These are phyloP conservation scores for Fraxinus americana DNA, from an alignment of 257 asterid species.

Conservation along the genomic window DNA sequence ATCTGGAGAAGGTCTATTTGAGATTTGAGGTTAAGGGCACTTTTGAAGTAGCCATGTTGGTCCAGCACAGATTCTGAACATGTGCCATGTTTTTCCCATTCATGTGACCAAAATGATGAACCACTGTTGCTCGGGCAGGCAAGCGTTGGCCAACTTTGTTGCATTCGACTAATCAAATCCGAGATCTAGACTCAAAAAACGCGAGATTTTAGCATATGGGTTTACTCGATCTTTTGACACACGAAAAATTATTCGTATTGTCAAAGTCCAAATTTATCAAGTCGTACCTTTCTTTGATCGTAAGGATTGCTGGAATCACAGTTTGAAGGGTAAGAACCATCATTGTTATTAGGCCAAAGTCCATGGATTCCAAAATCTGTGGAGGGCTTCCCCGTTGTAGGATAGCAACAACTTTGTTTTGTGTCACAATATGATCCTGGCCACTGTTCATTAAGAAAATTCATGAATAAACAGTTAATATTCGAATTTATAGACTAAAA, in stretches of 20 bases:
- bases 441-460: slow-evolving; percentile 49
- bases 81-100: slow-evolving; percentile 87
- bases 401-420: slow-evolving; percentile 74
- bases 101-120: slow-evolving; percentile 73
- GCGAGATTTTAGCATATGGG: neutral
- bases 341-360: slow-evolving; percentile 70
- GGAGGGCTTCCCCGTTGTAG: slow-evolving; percentile 72
- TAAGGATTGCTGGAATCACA: slow-evolving; percentile 62
- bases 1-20: slow-evolving; percentile 51
- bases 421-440: slow-evolving; percentile 84
- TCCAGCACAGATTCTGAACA: slow-evolving; percentile 56
- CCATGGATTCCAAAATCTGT: slow-evolving; percentile 82
- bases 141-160: slow-evolving; percentile 66
- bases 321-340: slow-evolving; percentile 78
- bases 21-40: slow-evolving; percentile 60
- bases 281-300: slow-evolving; percentile 59
- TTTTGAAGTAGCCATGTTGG: slow-evolving; percentile 61
- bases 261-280: neutral
- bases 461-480: neutral
- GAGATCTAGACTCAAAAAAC: slow-evolving; percentile 41
- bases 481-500: neutral
- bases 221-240: neutral
- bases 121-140: slow-evolving; percentile 80
- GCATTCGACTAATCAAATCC: slow-evolving; percentile 69
- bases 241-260: neutral